Conservation (phyloP, 257 asterid genomes). For the Penstemon barbatus region DNA sequence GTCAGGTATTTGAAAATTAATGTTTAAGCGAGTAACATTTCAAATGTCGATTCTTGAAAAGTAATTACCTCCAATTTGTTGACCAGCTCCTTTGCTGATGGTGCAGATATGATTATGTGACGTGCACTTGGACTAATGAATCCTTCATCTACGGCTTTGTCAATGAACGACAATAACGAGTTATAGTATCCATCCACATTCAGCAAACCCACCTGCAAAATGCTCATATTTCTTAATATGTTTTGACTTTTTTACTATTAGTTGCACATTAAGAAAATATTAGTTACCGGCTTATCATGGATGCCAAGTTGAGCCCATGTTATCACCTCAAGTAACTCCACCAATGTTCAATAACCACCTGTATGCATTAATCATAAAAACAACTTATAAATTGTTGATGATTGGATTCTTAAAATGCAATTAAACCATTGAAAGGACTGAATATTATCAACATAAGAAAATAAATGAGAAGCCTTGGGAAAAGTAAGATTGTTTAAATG, state of each 20-base stretch:
- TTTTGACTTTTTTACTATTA: neutral
- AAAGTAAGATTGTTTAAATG: neutral
- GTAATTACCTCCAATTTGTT: constrained; percentile 78
- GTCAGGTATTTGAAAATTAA: neutral
- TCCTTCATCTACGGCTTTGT: constrained; percentile 93
- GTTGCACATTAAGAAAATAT: neutral
- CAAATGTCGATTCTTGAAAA: neutral
- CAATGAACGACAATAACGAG: constrained; percentile 75
- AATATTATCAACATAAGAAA: neutral
- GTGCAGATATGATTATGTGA: constrained; percentile 87
- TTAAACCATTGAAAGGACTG: neutral
- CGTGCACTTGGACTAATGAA: constrained; percentile 86
- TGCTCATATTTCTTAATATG: neutral
- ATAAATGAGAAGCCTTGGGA: constrained; percentile 11
- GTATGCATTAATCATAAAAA: constrained; percentile 20
- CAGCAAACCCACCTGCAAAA: constrained; percentile 80
- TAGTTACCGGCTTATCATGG: constrained; percentile 89
- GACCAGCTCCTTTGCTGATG: constrained; percentile 77
- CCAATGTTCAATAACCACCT: constrained; percentile 99
- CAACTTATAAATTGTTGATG: neutral
- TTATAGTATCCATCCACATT: constrained; percentile 92
- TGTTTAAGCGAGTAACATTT: neutral
- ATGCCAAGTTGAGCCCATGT: constrained; percentile 99
- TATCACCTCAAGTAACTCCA: constrained; percentile 94
- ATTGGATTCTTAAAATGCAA: neutral